A percentile compares a stretch with the other conserved stretches of the same genome.
phyloP scores from a whole-genome alignment of 108 stramenopile genomes.

The Nitzschia putrida region DNA sequence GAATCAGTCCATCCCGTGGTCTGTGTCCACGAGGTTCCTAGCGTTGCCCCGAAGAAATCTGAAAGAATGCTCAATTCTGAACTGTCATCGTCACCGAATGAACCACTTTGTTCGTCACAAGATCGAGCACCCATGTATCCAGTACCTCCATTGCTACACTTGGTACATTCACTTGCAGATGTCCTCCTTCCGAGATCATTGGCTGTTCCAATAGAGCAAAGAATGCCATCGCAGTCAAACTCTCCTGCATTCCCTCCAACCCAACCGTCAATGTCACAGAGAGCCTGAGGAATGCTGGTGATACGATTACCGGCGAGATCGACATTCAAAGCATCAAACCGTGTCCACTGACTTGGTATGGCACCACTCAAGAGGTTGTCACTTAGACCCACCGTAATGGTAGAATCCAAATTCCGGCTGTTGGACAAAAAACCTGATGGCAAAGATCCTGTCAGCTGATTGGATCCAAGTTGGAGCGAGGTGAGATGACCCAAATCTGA shows the following conservation, averaged over 20 bases:
- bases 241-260: constrained; percentile 54
- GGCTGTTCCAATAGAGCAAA: constrained; percentile 71
- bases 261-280: constrained; percentile 48
- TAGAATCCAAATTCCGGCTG: constrained; percentile 17
- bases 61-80: constrained; percentile 51
- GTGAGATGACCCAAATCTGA: constrained; percentile 35
- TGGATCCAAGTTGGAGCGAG: constrained; percentile 49
- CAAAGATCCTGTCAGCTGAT: constrained; percentile 48
- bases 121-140: constrained; percentile 39
- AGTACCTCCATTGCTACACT: constrained; percentile 18
- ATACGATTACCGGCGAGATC: constrained; percentile 51
- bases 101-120: constrained; percentile 39
- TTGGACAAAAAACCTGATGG: constrained; percentile 47
- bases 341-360: constrained; percentile 46
- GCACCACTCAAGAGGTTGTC: constrained; percentile 43
- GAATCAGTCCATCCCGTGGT: constrained; percentile 34
- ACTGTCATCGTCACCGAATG: constrained; percentile 39
- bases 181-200: constrained; percentile 54
- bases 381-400: constrained; percentile 39
- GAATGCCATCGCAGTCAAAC: constrained; percentile 73
- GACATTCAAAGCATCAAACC: constrained; percentile 42
- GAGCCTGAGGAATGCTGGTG: constrained; percentile 25
- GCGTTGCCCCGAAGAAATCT: constrained; percentile 38
- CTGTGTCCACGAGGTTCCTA: constrained; percentile 27
- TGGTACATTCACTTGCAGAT: constrained; percentile 25